Evolutionary conservation across 2,329 filamentous ascomycete genomes (phyloP).

Genomic region (Teratosphaeria destructans): DNA sequence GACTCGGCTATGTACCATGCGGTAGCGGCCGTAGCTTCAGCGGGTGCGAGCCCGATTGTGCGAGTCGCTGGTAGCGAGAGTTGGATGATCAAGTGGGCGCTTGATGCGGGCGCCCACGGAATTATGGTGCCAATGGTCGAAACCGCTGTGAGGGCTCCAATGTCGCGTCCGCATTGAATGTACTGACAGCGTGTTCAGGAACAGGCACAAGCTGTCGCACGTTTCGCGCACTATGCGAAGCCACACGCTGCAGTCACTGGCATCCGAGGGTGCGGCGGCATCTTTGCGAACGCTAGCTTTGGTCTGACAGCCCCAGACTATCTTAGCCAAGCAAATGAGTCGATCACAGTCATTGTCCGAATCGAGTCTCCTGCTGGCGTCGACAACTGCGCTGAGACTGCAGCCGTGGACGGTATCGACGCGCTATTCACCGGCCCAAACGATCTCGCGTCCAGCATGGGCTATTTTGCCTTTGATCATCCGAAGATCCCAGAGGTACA

Average conservation of each 20-base stretch:
- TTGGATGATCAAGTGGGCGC: constrained; percentile 53
- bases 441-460: constrained; percentile 34
- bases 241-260: constrained; percentile 18
- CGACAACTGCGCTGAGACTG: constrained; percentile 34
- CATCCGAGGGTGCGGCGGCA: constrained; percentile 42
- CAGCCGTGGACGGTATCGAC: constrained; percentile 40
- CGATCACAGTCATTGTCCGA: constrained; percentile 37
- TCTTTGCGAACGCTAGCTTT: constrained; percentile 30
- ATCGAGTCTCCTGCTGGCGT: constrained; percentile 33
- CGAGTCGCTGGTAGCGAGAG: constrained; percentile 46
- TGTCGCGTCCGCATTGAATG: background rate
- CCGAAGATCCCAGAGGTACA: constrained; percentile 7
- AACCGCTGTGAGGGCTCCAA: constrained; percentile 25
- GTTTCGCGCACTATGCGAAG: constrained; percentile 43
- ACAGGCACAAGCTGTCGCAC: constrained; percentile 37
- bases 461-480: constrained; percentile 8
- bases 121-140: constrained; percentile 31
- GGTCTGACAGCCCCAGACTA: constrained; percentile 1
- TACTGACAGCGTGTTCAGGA: constrained; percentile 29
- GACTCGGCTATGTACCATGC: constrained; percentile 46
- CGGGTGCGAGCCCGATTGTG: constrained; percentile 35
- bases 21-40: constrained; percentile 38
- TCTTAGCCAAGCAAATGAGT: constrained; percentile 22
- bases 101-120: constrained; percentile 51
- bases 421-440: constrained; percentile 40